A percentile compares a stretch with the other conserved stretches of the same genome.
Evolutionary conservation across 2,329 filamentous ascomycete species (phyloP).

Genomic region (Penicillium sclerotigenum): DNA sequence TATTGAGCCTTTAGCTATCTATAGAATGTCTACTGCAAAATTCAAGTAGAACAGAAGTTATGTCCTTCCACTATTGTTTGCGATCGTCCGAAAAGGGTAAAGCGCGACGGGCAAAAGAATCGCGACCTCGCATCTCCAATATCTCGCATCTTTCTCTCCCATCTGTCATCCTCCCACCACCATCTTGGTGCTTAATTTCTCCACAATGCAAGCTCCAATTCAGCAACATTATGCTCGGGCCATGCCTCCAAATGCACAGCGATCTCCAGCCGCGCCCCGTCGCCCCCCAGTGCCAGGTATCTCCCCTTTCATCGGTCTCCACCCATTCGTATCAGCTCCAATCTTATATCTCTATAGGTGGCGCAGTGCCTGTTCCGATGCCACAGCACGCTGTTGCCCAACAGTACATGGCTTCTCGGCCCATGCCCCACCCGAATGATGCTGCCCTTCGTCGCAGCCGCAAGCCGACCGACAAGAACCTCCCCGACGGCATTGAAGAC

Average conservation of each 20-base stretch:
- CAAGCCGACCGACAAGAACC: conserved; percentile 91
- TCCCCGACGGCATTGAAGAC: conserved; percentile 85
- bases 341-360: conserved; percentile 18
- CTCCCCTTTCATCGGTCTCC: conserved; percentile 22
- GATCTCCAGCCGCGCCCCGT: conserved; percentile 44
- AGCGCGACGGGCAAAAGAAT: conserved; percentile 37
- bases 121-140: conserved; percentile 30
- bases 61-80: conserved; percentile 11
- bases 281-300: conserved; percentile 40
- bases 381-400: conserved; percentile 39
- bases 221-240: conserved; percentile 44
- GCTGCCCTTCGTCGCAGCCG: conserved; percentile 72
- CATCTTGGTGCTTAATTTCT: conserved; percentile 8
- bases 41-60: not conserved
- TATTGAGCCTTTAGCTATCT: not conserved
- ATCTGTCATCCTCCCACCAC: conserved; percentile 14
- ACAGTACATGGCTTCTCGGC: conserved; percentile 38
- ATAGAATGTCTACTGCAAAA: not conserved
- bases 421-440: conserved; percentile 38
- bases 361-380: conserved; percentile 37
- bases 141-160: conserved; percentile 22
- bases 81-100: conserved; percentile 33
- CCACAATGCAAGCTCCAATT: conserved; percentile 41
- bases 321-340: conserved; percentile 1
- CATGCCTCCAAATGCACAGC: conserved; percentile 40